Evolutionary conservation across 805 yeast species (phyloP), one percentile per base, ranked within the genome.

Genomic region (Nakazawaea laoshanensis): DNA sequence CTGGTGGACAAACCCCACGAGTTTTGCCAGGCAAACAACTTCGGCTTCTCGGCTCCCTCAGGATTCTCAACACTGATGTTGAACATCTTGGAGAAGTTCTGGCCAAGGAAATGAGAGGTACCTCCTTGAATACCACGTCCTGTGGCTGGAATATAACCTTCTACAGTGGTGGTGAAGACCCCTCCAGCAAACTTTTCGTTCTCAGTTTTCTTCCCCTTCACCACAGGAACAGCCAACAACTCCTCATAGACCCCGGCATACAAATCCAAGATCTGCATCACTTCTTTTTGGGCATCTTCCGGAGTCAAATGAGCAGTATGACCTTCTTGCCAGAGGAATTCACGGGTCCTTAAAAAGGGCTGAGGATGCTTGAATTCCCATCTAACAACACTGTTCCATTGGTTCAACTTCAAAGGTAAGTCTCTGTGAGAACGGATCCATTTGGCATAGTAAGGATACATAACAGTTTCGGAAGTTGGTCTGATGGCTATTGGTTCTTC

Each of bases 311-410:
- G 95, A 35, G 95, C 98, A 32, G 98, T 92, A 67, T 92, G 99
- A 49, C 99, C 99, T 67, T 92, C 99, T 67, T 92, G 99, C 99
- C 99, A 92, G 60, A 92, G 70, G 65, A 92, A 92, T 65, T 92
- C 99, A 67, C 99, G 82, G 10, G 98, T 94, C 74, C 99, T 83
- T 55, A 92, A 66, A 63, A 92, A 92, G 32, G 99, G 99, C 66
- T 92, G 99, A 38, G 99, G 99, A 61, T 92, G 97, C 70, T 92
- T 92, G 67, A 92, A 92, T 65, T 92, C 99, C 99, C 98, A 92
- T 70, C 99, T 82, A 32, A 92, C 99, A 28, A 92, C 99, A 13
- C 96, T 88, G 67, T 94, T 94, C 99, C 99, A 92, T 66, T 92
- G 99, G 69, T 92, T 92, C 53, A 92, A 73, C 52, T 83, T 84